These are phyloP conservation scores for Pseudogymnoascus verrucosus DNA, from an alignment of 2,329 filamentous ascomycete genomes.

Conservation along the genomic window DNA sequence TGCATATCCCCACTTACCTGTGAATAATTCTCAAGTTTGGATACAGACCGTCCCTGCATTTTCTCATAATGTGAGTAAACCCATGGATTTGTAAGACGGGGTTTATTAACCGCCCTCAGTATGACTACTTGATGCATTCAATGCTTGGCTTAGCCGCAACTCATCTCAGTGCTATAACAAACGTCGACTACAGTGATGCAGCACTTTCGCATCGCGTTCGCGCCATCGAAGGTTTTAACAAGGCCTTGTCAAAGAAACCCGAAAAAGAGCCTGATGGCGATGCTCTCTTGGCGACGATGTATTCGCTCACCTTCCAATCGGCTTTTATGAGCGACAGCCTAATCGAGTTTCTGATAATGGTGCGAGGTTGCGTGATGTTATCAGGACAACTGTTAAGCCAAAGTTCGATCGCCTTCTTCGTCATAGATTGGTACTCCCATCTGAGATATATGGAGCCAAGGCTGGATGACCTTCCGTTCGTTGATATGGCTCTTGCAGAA, in stretches of 20 bases:
- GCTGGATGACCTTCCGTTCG: constrained; percentile 39
- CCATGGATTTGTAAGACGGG: background rate
- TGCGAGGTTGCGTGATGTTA: constrained; percentile 48
- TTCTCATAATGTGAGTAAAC: constrained; percentile 51
- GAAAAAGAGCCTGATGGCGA: constrained; percentile 46
- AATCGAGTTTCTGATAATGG: constrained; percentile 53
- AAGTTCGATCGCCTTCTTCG: constrained; percentile 42
- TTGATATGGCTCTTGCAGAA: constrained; percentile 38
- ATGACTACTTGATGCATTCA: constrained; percentile 63
- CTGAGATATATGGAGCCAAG: constrained; percentile 36
- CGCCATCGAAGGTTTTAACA: constrained; percentile 55
- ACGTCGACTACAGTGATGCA: constrained; percentile 24
- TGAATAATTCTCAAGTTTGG: constrained; percentile 60
- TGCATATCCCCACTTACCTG: constrained; percentile 55
- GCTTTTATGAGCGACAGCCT: constrained; percentile 50
- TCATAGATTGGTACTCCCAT: constrained; percentile 36
- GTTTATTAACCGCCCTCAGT: constrained; percentile 29
- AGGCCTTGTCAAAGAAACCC: constrained; percentile 37
- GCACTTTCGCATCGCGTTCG: constrained; percentile 59
- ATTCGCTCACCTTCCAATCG: constrained; percentile 51
- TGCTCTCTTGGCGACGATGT: constrained; percentile 51
- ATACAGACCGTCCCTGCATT: constrained; percentile 58
- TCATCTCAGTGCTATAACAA: constrained; percentile 48
- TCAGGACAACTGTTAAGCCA: constrained; percentile 45
- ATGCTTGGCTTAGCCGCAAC: constrained; percentile 62